Evolutionary conservation across 2,329 filamentous ascomycete genomes (phyloP), one percentile per base, ranked within the genome.

Genomic region (Helminthosporium solani): DNA sequence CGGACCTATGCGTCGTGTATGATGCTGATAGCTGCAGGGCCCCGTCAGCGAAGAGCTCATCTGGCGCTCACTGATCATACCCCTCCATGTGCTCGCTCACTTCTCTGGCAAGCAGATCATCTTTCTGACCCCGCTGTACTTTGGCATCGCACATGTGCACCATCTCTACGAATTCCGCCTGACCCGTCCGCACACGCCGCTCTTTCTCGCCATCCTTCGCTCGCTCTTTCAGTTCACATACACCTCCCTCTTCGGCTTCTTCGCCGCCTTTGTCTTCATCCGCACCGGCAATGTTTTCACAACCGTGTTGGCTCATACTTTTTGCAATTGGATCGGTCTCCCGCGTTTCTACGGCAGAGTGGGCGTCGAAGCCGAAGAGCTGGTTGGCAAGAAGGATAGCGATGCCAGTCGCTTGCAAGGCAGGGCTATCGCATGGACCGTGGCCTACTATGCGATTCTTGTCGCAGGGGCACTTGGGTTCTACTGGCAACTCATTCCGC

Each of bases 141-240:
- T 97, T 66, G 92, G 92, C 41, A 83, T 96, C 35, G 91, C 94
- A 7, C 94, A 99, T 72, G 72, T 95, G 38, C 92, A 99, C 72
- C 94, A 99, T 73, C 90, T 95, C 68, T 95, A 96, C 74, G 94
- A 97, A 73, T 96, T 95, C 71, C 81, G 87, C 46, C 77, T 95
- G 46, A 88, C 87, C 1, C 83, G 95, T 59, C 88, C 89, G 7
- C 77, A 82, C 52, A 83, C 86, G 1, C 81, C 88, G 0, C 63
- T 85, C 11, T 54, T 78, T 1, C 77, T 81, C 2, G 83, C 86
- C 6, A 62, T 94, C 5, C 64, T 87, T 21, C 84, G 89, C 40
- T 90, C 89, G 2, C 55, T 90, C 9, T 79, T 97, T 55, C 94
- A 97, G 67, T 86, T 99, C 60, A 77, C 80, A 3, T 99, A 95